Evolutionary conservation across 2,329 filamentous ascomycete genomes (phyloP), one percentile per base, ranked within the genome.

Genomic region (Aspergillus quadricinctus): DNA sequence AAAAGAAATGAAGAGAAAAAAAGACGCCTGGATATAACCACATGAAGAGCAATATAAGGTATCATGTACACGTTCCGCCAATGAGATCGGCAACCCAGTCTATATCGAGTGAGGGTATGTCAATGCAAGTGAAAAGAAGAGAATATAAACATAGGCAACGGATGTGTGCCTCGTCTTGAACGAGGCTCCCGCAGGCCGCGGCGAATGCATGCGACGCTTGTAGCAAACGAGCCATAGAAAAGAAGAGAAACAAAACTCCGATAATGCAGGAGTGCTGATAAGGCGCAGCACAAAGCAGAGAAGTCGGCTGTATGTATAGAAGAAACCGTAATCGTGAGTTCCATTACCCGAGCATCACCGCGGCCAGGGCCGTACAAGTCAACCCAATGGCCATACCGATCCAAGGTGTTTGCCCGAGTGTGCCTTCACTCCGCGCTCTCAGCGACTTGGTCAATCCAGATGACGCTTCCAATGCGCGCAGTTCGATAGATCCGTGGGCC

Each of bases 331-430:
- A 17, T 17, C 11, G 4, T 31, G 21, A 27, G 19, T 23, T 25
- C 9, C 1, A 48, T 66, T 60, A 75, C 29, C 73, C 73, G 49
- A 75, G 57, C 71, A 73, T 74, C 43, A 74, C 68, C 7, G 73
- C 73, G 21, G 72, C 69, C 45, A 75, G 55, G 7, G 72, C 69
- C 43, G 73, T 75, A 52, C 68, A 74, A 25, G 71, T 73, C 56
- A 75, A 56, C 46, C 73, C 73, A 48, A 75, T 73, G 5, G 71
- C 73, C 71, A 74, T 74, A 35, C 73, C 73, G 54, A 74, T 74
- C 72, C 72, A 75, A 31, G 73, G 73, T 1, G 72, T 70, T 56
- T 75, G 72, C 25, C 72, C 72, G 2, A 75, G 63, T 17, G 69
- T 69, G 28, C 72, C 73, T 58, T 75, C 72, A 57, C 71, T 75